These are phyloP conservation scores for Ceriops decandra DNA, from an alignment of 345 rosid genomes.

Conservation along the genomic window DNA sequence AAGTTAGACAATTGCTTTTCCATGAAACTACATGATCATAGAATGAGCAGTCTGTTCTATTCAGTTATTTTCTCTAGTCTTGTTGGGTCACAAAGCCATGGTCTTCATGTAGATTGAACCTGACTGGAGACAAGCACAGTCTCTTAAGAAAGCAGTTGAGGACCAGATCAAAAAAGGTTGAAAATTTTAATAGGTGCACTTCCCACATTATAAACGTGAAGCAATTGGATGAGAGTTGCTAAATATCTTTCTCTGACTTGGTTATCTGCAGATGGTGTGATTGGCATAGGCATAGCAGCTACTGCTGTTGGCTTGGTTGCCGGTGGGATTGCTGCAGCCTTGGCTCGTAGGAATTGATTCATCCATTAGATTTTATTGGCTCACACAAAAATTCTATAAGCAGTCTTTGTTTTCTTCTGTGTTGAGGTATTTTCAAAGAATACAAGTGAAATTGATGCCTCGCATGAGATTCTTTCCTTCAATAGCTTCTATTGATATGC, in stretches of 20 bases:
- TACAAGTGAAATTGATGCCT: too few relatives aligned
- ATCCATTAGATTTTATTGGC: background rate
- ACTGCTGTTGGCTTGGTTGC: slow-evolving; percentile 75
- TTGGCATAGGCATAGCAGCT: slow-evolving; percentile 81
- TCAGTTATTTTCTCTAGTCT: background rate
- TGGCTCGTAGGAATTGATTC: slow-evolving; percentile 60
- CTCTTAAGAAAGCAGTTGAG: slow-evolving; percentile 62
- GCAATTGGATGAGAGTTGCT: background rate
- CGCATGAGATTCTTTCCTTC: too few relatives aligned
- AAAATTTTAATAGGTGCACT: background rate
- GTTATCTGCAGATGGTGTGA: slow-evolving; percentile 59
- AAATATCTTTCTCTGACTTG: background rate
- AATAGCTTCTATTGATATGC: too few relatives aligned
- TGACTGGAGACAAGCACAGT: slow-evolving; percentile 76
- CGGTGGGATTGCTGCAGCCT: slow-evolving; percentile 74
- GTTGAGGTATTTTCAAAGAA: too few relatives aligned
- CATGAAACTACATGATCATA: background rate
- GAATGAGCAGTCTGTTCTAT: background rate
- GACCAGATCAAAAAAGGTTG: slow-evolving; percentile 62
- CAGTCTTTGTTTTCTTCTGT: too few relatives aligned
- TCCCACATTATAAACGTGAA: background rate
- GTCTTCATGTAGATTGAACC: slow-evolving; percentile 55
- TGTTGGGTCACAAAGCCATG: background rate
- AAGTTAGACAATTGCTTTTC: background rate
- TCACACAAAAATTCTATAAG: background rate